These are phyloP conservation scores for Kwoniella botswanensis DNA, from an alignment of 768 basidiomycete genomes.

Conservation along the genomic window DNA sequence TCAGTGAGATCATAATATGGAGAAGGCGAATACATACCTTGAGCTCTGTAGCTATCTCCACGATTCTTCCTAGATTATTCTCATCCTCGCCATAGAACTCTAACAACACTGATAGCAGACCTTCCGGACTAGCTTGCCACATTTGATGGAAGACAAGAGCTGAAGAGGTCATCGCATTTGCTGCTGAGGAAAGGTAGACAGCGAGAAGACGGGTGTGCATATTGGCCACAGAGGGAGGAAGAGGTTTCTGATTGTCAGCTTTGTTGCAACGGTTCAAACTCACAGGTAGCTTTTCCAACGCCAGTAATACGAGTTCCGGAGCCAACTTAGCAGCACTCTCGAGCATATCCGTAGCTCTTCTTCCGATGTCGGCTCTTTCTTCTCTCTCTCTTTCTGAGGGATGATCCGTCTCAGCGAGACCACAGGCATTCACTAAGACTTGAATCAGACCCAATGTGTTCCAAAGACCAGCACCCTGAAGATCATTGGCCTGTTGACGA, in stretches of 20 bases:
- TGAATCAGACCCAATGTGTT: conserved; percentile 90
- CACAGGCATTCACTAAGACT: conserved; percentile 72
- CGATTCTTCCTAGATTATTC: conserved; percentile 88
- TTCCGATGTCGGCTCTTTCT: conserved; percentile 71
- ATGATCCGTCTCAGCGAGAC: conserved; percentile 38
- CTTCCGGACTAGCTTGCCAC: conserved; percentile 85
- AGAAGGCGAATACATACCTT: conserved; percentile 65
- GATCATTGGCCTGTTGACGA: conserved; percentile 84
- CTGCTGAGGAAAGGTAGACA: conserved; percentile 70
- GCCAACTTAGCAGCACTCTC: conserved; percentile 93
- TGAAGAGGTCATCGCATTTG: conserved; percentile 86
- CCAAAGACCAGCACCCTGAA: conserved; percentile 86
- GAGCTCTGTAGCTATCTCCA: conserved; percentile 93
- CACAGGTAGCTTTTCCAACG: conserved; percentile 85
- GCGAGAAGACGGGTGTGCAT: conserved; percentile 82
- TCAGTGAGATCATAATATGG: conserved; percentile 3
- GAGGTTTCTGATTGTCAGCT: conserved; percentile 66
- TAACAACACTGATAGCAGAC: conserved; percentile 83
- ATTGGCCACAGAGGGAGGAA: conserved; percentile 86
- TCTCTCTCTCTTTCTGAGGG: conserved; percentile 58
- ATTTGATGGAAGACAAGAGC: conserved; percentile 96
- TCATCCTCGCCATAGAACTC: conserved; percentile 92
- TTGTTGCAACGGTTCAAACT: conserved; percentile 55
- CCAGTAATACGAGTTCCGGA: conserved; percentile 92
- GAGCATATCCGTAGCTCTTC: conserved; percentile 83